These are phyloP conservation scores for Fraxinus greggii DNA, from an alignment of 305 asterid species.

Conservation along the genomic window DNA sequence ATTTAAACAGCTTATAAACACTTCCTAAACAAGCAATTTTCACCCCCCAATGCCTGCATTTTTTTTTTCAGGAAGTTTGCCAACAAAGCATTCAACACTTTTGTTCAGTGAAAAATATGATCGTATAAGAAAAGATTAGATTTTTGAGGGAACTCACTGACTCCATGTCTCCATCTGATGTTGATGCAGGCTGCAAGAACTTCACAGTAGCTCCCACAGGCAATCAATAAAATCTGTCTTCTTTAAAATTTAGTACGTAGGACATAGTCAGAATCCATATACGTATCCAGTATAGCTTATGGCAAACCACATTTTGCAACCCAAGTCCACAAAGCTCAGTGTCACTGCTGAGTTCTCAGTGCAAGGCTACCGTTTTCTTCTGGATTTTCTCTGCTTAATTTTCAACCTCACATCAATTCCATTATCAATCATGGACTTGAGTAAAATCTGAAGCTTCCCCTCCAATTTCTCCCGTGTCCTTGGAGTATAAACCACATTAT, in stretches of 20 bases:
- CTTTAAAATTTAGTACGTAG: not conserved
- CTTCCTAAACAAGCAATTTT: too few relatives aligned
- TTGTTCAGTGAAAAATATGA: too few relatives aligned
- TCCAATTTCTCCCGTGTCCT: constrained; percentile 64
- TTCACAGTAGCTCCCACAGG: not conserved
- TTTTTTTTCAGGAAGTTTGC: too few relatives aligned
- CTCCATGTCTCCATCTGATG: too few relatives aligned
- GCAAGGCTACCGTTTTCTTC: constrained; percentile 31
- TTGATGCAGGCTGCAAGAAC: too few relatives aligned
- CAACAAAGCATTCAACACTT: too few relatives aligned
- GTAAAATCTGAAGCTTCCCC: constrained; percentile 63
- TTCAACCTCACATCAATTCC: constrained; percentile 75
- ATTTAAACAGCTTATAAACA: too few relatives aligned
- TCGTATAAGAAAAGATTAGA: too few relatives aligned
- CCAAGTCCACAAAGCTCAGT: not conserved
- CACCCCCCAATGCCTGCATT: too few relatives aligned
- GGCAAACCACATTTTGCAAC: not conserved
- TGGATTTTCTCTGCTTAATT: constrained; percentile 54
- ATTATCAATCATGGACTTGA: constrained; percentile 51
- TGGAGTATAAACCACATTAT: constrained; percentile 67
- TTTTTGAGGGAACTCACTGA: too few relatives aligned
- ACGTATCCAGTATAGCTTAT: not conserved
- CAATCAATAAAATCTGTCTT: not conserved
- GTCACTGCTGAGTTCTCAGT: constrained; percentile 20
- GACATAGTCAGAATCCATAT: constrained; percentile 25